These are phyloP conservation scores for Astrothelium macrocarpum DNA, from an alignment of 495 filamentous ascomycete species.

Conservation along the genomic window DNA sequence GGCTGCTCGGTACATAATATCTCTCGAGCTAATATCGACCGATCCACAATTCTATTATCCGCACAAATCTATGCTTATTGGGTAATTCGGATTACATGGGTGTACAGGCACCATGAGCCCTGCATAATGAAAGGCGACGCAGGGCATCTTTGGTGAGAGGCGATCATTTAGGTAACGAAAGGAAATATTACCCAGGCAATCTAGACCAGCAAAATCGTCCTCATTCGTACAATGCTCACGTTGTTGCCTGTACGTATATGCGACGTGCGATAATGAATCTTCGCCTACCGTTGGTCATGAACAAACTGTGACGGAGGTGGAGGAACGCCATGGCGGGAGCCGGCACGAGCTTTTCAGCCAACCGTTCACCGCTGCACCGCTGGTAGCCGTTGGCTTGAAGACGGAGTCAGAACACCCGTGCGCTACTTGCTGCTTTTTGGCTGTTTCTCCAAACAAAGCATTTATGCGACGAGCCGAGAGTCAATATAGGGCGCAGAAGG, in stretches of 20 bases:
- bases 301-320: not conserved
- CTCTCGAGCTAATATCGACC: not conserved
- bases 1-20: not conserved
- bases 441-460: slow-evolving; percentile 2
- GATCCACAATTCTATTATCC: not conserved
- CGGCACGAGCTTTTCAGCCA: not conserved
- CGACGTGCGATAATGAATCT: too few species aligned
- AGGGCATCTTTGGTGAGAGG: not conserved
- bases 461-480: not conserved
- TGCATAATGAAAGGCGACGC: not conserved
- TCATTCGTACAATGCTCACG: not conserved
- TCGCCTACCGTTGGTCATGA: not conserved
- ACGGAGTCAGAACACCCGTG: not conserved
- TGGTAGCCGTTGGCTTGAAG: not conserved
- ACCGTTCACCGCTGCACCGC: too few species aligned
- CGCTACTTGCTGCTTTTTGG: not conserved
- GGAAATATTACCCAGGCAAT: not conserved
- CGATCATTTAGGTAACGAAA: not conserved
- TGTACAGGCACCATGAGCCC: not conserved
- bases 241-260: not conserved
- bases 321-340: not conserved
- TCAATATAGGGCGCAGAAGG: not conserved
- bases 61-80: not conserved
- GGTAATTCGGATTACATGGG: not conserved
- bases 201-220: not conserved